A percentile compares a stretch with the other conserved stretches of the same genome.
Conservation (phyloP, 2,329 filamentous ascomycete genomes). For the Mariannaea elegans region DNA sequence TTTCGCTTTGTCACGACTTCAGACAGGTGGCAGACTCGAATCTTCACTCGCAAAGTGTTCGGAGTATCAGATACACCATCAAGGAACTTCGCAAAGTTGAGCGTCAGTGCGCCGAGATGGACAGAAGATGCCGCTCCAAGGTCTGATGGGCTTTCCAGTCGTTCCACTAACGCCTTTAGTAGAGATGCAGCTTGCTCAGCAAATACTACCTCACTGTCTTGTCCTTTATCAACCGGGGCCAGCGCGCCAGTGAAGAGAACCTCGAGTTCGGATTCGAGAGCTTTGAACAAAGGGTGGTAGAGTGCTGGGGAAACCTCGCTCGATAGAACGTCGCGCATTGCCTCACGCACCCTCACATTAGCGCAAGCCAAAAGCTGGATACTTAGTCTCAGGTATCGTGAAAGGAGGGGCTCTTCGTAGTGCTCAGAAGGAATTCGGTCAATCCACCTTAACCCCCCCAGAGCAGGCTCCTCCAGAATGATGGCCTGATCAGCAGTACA, state of each 20-base stretch:
- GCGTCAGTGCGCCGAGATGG: conserved; percentile 69
- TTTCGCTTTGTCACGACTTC: conserved; percentile 73
- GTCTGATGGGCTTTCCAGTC: conserved; percentile 70
- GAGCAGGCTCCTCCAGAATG: conserved; percentile 64
- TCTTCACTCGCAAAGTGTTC: conserved; percentile 70
- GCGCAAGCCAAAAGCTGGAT: conserved; percentile 71
- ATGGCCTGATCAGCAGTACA: conserved; percentile 69
- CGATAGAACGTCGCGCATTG: conserved; percentile 72
- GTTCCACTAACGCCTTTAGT: conserved; percentile 70
- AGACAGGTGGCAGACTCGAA: conserved; percentile 73
- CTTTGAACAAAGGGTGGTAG: conserved; percentile 70
- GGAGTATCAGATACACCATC: conserved; percentile 65
- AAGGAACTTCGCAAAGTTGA: conserved; percentile 74
- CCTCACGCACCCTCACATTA: conserved; percentile 72
- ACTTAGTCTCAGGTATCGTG: conserved; percentile 68
- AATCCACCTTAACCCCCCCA: conserved; percentile 70
- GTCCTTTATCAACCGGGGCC: conserved; percentile 59
- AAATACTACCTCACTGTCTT: conserved; percentile 71
- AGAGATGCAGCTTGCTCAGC: conserved; percentile 73
- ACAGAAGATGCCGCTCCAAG: conserved; percentile 69
- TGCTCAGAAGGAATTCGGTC: conserved; percentile 67
- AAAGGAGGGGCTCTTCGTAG: conserved; percentile 68
- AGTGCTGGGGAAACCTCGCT: conserved; percentile 70
- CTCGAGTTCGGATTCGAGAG: conserved; percentile 72
- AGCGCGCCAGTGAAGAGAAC: conserved; percentile 67